Conservation (phyloP, 192 early-diverging fungal species). For the Rhizophagus clarus region DNA sequence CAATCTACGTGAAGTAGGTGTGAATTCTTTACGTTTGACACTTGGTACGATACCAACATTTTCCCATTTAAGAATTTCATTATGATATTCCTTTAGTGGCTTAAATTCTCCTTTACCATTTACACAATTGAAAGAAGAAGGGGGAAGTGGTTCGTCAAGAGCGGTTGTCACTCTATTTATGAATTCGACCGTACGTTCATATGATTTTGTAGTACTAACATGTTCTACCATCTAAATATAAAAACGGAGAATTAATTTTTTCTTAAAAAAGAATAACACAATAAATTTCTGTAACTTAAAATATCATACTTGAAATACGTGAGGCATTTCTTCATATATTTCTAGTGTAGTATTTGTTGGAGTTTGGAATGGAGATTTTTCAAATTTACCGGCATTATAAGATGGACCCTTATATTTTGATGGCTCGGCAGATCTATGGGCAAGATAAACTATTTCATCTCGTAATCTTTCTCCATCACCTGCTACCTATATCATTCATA, state of each 20-base stretch:
- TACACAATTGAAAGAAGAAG: too few species aligned
- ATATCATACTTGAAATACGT: slow-evolving; percentile 45
- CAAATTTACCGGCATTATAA: slow-evolving; percentile 1
- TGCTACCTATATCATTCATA: slow-evolving; percentile 47
- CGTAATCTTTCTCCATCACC: slow-evolving; percentile 49
- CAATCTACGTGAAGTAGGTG: too few species aligned
- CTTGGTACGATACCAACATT: too few species aligned
- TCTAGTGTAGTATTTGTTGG: slow-evolving; percentile 42
- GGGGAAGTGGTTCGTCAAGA: too few species aligned
- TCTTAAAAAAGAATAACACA: background rate
- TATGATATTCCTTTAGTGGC: too few species aligned
- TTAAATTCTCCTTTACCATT: too few species aligned
- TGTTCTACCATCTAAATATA: background rate
- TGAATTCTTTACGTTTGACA: too few species aligned
- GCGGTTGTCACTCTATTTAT: background rate
- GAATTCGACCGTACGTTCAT: background rate
- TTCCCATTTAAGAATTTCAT: too few species aligned
- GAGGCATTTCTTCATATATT: slow-evolving; percentile 54
- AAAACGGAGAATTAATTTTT: too few species aligned
- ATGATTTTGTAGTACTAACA: background rate
- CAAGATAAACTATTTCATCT: slow-evolving; percentile 52
- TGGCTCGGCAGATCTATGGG: slow-evolving; percentile 37
- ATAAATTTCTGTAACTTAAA: background rate
- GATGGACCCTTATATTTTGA: background rate
- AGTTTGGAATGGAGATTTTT: slow-evolving; percentile 9